Conservation (phyloP, 2,329 filamentous ascomycete species). For the Ilyonectria mors-panacis region DNA sequence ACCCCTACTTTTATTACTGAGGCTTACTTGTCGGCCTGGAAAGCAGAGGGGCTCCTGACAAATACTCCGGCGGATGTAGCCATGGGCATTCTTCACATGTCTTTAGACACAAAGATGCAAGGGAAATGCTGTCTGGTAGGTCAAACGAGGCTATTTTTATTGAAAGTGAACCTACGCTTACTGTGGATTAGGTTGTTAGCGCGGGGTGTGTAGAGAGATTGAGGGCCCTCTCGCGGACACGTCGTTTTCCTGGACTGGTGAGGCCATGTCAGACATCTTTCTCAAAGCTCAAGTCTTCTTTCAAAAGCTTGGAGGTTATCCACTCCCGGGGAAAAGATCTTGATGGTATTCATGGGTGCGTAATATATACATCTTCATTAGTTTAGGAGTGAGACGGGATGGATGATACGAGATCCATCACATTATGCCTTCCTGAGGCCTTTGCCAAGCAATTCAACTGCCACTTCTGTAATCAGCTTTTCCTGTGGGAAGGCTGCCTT, state of each 20-base stretch:
- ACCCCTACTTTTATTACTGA: conserved; percentile 32
- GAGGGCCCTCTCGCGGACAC: conserved; percentile 14
- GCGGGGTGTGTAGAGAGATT: conserved; percentile 22
- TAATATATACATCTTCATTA: not conserved
- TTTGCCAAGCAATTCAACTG: conserved; percentile 65
- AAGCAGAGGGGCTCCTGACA: conserved; percentile 23
- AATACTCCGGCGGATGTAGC: conserved; percentile 21
- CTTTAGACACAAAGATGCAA: conserved; percentile 17
- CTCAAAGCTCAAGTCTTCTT: conserved; percentile 21
- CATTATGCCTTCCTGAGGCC: conserved; percentile 58
- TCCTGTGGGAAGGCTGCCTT: conserved; percentile 70
- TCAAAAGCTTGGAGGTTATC: conserved; percentile 24
- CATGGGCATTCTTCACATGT: conserved; percentile 25
- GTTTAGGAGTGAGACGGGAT: not conserved
- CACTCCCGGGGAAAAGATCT: conserved; percentile 13
- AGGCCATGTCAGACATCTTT: conserved; percentile 16
- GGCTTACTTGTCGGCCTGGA: conserved; percentile 21
- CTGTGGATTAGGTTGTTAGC: conserved; percentile 5
- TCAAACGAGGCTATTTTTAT: not conserved
- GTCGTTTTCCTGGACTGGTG: conserved; percentile 14
- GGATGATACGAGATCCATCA: not conserved
- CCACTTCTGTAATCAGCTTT: conserved; percentile 70
- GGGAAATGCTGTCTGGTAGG: conserved; percentile 27
- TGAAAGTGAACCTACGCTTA: not conserved
- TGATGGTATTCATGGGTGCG: not conserved